Evolutionary conservation across 805 yeast species (phyloP).

Genomic region (Schwanniomyces pseudopolymorphus): DNA sequence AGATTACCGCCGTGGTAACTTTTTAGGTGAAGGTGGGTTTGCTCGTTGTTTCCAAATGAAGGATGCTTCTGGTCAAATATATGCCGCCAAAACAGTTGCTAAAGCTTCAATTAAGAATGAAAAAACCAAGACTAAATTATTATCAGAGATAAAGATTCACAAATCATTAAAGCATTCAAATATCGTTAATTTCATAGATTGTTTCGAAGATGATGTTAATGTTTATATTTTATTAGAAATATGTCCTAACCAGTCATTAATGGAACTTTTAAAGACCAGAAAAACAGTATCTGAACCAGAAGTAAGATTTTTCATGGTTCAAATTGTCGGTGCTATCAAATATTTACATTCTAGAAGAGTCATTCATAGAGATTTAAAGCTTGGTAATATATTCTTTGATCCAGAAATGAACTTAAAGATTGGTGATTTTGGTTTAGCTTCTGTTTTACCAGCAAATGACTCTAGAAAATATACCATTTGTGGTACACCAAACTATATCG

Average conservation of each 20-base stretch:
- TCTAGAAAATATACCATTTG: conserved; percentile 91
- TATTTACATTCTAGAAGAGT: conserved; percentile 91
- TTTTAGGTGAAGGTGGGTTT: conserved; percentile 97
- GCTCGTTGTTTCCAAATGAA: conserved; percentile 98
- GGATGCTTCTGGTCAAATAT: conserved; percentile 81
- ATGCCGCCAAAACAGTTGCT: conserved; percentile 97
- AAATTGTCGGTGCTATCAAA: conserved; percentile 89
- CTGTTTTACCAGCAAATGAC: conserved; percentile 66
- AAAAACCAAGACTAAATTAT: conserved; percentile 80
- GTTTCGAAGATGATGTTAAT: conserved; percentile 94
- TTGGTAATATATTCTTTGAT: conserved; percentile 94
- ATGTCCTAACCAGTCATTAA: conserved; percentile 90
- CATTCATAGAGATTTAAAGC: conserved; percentile 91
- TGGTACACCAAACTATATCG: conserved; percentile 98
- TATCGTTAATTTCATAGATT: conserved; percentile 89
- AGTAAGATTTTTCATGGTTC: conserved; percentile 85
- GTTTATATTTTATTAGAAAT: conserved; percentile 92
- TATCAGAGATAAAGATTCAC: conserved; percentile 94
- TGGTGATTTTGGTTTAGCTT: conserved; percentile 99
- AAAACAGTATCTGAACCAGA: conserved; percentile 88
- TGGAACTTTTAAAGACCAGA: conserved; percentile 87
- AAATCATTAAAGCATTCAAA: conserved; percentile 85
- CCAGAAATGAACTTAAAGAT: conserved; percentile 91
- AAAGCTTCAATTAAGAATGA: conserved; percentile 89
- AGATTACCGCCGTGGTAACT: conserved; percentile 86